Base-by-base conservation (phyloP, 768 basidiomycete species). In the Mycena rosella region DNA sequence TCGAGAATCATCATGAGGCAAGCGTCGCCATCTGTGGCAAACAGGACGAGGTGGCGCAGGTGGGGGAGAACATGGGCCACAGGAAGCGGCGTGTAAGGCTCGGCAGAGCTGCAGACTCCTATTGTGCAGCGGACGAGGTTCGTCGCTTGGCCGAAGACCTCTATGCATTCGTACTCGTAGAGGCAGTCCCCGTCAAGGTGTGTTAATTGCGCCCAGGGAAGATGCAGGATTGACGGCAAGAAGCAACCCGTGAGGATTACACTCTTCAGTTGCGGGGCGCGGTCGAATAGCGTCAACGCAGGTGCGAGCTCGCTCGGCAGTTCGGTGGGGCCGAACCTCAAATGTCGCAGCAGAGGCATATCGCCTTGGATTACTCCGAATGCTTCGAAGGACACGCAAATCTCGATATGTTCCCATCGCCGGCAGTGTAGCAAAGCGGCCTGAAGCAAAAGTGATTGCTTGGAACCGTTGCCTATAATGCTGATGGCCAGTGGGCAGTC, bases 301-400 rank as follows among this genome's bases (percentile, higher is more conserved):
- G 14, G 20, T 4, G 42, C 3, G 14, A 10, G 3, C 38, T 7
- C 14, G 3, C 38, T 49, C 18, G n/a, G 6, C 2, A 38, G 15
- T 0, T n/a, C 30, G 27, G 11, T 32, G 2, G 67, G 61, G 11
- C 61, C 56, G 17, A 68, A 34, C 9, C 30, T 47, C 32, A 63
- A n/a, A 5, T 36, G 15, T 30, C 45, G 44, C n/a, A 68, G 56
- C 7, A 58, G 38, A 18, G 67, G 61, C 60, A 68, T 63, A 10
- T 68, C 61, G 7, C 55, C 60, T 22, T 44, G 36, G 44, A 63
- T 51, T 2, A 57, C 3, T 27, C n/a, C 30, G 18, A 63, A 40
- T 0, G 34, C 2, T 5, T 42, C 13, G n/a, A 53, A 47, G n/a
- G 67, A 56, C 40, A 54, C 14, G 9, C 26, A 1, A 2, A 68